Evolutionary conservation across 2,329 filamentous ascomycete genomes (phyloP), one percentile per base, ranked within the genome.

Genomic region (Escovopsis sp.): DNA sequence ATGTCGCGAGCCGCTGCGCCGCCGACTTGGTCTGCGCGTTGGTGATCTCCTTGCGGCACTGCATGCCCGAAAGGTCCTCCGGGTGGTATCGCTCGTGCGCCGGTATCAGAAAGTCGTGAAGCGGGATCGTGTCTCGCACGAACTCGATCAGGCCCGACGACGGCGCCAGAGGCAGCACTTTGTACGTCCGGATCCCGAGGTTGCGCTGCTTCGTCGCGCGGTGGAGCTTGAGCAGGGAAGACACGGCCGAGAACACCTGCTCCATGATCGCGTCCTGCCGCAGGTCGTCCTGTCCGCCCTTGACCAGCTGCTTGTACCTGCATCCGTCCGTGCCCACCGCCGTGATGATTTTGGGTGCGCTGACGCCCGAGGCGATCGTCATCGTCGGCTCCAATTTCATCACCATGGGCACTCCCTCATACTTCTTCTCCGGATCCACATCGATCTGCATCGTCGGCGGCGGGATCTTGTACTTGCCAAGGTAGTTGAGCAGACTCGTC

Each of bases 221-320:
- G 54, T 96, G 86, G 33, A 83, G 78, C 52, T 83, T 82, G 18
- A 99, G 65, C 16, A 98, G 72, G 35, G 83, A 82, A 39, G 86
- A 96, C 16, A 94, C 90, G 57, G 93, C 86, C 39, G 87, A 84
- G 54, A 98, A 99, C 1, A 98, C 90, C 58, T 99, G 90, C 57
- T 98, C 92, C 92, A 99, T 99, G 64, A 76, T 98, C 31, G 88
- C 85, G 50, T 99, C 90, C 61, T 98, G 90, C 8, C 92, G 81
- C 11, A 99, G 70, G 52, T 98, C 88, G 54, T 98, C 90, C 50
- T 88, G 88, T 14, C 90, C 87, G 42, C 86, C 86, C 65, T 98
- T 98, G 52, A 94, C 83, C 41, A 98, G 65, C 57, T 94, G 86
- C 54, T 83, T 94, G 60, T 87, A 94, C 26, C 68, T 71, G 37